Evolutionary conservation across 164 flowering plant species (phyloP).

Genomic region (Hamamelis virginiana): DNA sequence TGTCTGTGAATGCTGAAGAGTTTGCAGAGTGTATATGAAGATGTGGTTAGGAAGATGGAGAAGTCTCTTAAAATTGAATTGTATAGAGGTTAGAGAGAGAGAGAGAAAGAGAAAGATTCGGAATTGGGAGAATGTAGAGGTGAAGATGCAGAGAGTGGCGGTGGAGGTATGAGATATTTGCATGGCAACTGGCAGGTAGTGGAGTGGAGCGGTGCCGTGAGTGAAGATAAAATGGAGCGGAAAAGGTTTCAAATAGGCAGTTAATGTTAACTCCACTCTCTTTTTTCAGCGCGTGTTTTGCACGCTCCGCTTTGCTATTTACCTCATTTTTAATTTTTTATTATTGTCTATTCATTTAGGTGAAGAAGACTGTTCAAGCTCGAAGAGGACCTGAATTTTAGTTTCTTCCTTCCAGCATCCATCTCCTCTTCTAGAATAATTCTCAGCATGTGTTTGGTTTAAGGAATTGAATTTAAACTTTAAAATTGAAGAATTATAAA

Average conservation of each 20-base stretch:
- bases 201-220: background rate
- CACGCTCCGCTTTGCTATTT: too few relatives aligned
- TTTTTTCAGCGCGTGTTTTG: background rate
- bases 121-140: background rate
- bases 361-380: too few relatives aligned
- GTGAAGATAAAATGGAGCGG: slow-evolving; percentile 1
- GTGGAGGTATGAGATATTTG: background rate
- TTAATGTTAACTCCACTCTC: background rate
- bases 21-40: background rate
- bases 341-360: too few relatives aligned
- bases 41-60: too few relatives aligned
- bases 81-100: background rate
- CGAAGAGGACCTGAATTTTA: too few relatives aligned
- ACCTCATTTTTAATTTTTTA: too few relatives aligned
- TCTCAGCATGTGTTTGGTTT: too few relatives aligned
- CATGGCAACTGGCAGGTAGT: slow-evolving; percentile 8
- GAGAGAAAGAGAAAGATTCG: background rate
- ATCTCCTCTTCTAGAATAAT: too few relatives aligned
- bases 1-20: background rate
- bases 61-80: background rate
- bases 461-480: too few relatives aligned
- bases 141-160: background rate
- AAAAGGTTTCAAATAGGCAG: background rate
- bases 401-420: too few relatives aligned
- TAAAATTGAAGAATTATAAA: too few relatives aligned